Base-by-base conservation (phyloP, 2,329 filamentous ascomycete genomes). In the Xylariaceae sp. region DNA sequence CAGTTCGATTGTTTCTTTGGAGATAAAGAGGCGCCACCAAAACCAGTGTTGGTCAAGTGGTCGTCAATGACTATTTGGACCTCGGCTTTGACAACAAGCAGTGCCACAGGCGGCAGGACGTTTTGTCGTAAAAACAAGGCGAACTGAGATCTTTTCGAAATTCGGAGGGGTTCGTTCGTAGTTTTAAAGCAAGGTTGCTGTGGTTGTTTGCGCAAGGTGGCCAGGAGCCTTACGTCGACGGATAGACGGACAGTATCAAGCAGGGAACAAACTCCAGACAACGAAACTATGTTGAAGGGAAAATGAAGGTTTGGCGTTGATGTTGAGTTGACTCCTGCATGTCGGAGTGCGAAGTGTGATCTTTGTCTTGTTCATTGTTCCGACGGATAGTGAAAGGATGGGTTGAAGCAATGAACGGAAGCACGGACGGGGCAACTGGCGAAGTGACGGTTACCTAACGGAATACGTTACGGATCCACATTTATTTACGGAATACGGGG, bases 301-400 rank as follows among this genome's bases (percentile, higher is more conserved):
- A 30, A 30, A 30, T 5, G 23, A 30, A 30, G 23, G 23, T 30
- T 30, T 30, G 23, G 23, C 5, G 37, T 1, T 18, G 13, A n/a
- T 3, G 30, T 52, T n/a, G 37, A 35, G 11, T 58, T 51, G 57
- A 42, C 45, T 53, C 53, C 56, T 56, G 58, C 57, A 53, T 9
- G 59, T 42, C 37, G 11, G 37, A 58, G 61, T 35, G 57, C 53
- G 54, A 44, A 52, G 15, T 15, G 4, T 1, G 8, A 50, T 50
- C 23, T 51, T 35, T 57, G 13, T 55, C 59, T 42, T 58, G 61
- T 55, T 63, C 66, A 69, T 70, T 64, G 66, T 67, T 65, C 55
- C 55, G 53, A 60, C 56, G 65, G 64, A 64, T 64, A 67, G 63
- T 53, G 63, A 53, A 55, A 60, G 66, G 61, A 62, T 53, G 66